Evolutionary conservation across 78 protist genomes (phyloP).

Genomic region (Bigelowiella natans): DNA sequence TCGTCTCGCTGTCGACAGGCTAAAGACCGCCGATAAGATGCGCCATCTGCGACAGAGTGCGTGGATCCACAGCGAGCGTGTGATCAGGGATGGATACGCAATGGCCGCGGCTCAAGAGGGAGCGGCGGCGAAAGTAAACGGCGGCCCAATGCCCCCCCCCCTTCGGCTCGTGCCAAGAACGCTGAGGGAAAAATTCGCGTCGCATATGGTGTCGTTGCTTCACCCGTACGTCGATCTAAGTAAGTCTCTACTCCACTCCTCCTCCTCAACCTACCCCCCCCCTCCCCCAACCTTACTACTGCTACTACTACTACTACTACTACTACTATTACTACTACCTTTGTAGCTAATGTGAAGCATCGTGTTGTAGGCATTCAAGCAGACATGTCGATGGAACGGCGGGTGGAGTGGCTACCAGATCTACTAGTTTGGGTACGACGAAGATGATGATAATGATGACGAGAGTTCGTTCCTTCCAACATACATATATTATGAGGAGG

Average conservation of each 20-base stretch:
- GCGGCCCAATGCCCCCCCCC: background rate
- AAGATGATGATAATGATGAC: too few species aligned
- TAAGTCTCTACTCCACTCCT: too few species aligned
- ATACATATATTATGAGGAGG: too few species aligned
- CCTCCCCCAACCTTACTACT: too few species aligned
- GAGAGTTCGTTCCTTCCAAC: too few species aligned
- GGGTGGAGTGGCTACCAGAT: background rate
- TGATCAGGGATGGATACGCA: too few species aligned
- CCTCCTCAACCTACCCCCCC: too few species aligned
- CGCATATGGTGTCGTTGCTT: background rate
- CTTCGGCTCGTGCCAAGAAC: background rate
- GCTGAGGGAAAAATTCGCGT: background rate
- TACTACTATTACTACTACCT: background rate
- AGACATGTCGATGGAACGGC: background rate
- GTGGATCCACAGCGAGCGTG: background rate
- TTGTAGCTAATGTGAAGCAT: too few species aligned
- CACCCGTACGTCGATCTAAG: background rate
- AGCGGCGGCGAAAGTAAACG: background rate
- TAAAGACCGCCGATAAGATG: background rate
- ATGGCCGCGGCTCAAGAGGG: background rate
- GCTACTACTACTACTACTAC: background rate
- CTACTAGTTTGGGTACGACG: background rate
- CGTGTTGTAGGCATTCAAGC: background rate
- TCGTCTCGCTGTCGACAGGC: background rate
- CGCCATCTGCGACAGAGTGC: background rate